Conservation (phyloP, 257 asterid genomes). For the Echium plantagineum region DNA sequence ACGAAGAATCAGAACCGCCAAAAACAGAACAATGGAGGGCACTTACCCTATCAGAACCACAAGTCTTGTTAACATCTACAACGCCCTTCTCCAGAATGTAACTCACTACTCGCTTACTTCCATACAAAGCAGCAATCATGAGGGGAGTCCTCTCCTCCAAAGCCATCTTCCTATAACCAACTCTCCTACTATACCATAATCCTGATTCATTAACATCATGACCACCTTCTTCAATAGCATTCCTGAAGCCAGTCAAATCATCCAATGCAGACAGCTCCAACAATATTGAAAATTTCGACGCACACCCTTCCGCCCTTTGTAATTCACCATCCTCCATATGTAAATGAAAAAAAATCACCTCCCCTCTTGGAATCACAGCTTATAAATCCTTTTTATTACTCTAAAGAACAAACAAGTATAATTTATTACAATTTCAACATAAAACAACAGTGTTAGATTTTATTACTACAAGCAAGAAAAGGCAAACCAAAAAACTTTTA, state of each 20-base stretch:
- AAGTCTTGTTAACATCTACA: slow-evolving; percentile 24
- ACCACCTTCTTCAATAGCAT: slow-evolving; percentile 29
- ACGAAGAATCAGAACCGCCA: slow-evolving; percentile 20
- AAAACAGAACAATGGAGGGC: slow-evolving; percentile 33
- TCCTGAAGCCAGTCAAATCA: slow-evolving; percentile 21
- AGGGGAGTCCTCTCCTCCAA: slow-evolving; percentile 32
- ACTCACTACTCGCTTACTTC: slow-evolving; percentile 24
- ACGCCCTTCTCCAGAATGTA: slow-evolving; percentile 25
- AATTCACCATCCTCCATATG: slow-evolving; percentile 11
- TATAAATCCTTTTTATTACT: slow-evolving; percentile 10
- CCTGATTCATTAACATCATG: slow-evolving; percentile 17
- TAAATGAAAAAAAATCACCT: slow-evolving; percentile 11
- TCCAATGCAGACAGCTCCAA: slow-evolving; percentile 31
- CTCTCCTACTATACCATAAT: slow-evolving; percentile 30
- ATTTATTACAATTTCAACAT: not conserved
- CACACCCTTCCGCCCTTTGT: slow-evolving; percentile 8
- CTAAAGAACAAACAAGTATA: slow-evolving; percentile 3
- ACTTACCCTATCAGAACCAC: slow-evolving; percentile 31
- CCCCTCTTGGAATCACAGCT: slow-evolving; percentile 19
- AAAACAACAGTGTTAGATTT: no score
- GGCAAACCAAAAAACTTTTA: not conserved
- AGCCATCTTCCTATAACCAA: slow-evolving; percentile 28
- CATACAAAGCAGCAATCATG: slow-evolving; percentile 32
- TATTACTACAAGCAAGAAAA: not conserved
- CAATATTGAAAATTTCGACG: slow-evolving; percentile 14